phyloP scores from a whole-genome alignment of 371 early-diverging fungal genomes.

The Actinomortierella wolfii region DNA sequence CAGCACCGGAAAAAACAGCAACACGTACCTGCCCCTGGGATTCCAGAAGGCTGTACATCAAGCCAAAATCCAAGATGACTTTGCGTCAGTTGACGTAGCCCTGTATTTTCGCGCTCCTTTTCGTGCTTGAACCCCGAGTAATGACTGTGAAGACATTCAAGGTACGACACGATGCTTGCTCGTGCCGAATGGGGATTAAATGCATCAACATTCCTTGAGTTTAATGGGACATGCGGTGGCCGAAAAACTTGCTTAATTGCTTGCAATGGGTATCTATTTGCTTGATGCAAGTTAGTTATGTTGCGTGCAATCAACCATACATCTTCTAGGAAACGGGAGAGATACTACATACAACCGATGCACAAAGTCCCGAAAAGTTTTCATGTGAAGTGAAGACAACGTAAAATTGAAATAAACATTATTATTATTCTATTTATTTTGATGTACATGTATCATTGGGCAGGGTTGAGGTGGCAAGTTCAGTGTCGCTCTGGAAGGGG shows the following conservation, averaged over 20 bases:
- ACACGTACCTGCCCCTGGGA: constrained; percentile 23
- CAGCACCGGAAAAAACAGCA: constrained; percentile 9
- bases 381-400: no score
- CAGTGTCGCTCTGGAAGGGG: no score
- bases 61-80: constrained; percentile 25
- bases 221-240: background rate
- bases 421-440: no score
- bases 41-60: constrained; percentile 17
- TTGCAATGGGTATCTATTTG: constrained; percentile 24
- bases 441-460: no score
- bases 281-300: background rate
- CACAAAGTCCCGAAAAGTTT: constrained; percentile 40
- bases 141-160: background rate
- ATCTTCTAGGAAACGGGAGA: no score
- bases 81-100: background rate
- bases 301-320: background rate
- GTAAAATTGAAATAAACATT: no score
- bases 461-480: no score
- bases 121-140: background rate
- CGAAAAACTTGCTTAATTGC: constrained; percentile 25
- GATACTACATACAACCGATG: constrained; percentile 33
- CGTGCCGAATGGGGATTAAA: background rate
- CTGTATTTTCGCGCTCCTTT: background rate
- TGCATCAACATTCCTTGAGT: background rate
- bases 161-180: background rate